Percentiles rank a stretch among this genome's conserved stretches.
Evolutionary conservation across 345 rosid genomes (phyloP).

Genomic region (Odontarrhena argentea): DNA sequence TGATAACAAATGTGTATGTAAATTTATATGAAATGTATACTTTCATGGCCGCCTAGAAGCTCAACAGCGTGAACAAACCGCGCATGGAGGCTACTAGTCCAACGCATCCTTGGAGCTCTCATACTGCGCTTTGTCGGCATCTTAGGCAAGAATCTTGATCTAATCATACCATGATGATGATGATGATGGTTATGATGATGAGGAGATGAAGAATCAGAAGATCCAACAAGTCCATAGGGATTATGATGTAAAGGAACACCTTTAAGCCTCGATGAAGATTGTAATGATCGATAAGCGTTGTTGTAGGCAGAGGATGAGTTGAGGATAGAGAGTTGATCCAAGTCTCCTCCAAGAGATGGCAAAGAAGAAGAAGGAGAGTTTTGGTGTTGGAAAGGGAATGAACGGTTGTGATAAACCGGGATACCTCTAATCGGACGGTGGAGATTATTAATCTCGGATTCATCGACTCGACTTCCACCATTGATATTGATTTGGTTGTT

Average conservation of each 20-base stretch:
- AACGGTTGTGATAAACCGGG: constrained; percentile 76
- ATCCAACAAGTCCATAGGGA: constrained; percentile 57
- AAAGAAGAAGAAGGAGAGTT: constrained; percentile 46
- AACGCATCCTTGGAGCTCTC: constrained; percentile 93
- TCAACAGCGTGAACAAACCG: constrained; percentile 88
- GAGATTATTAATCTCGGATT: constrained; percentile 41
- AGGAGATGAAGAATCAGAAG: constrained; percentile 48
- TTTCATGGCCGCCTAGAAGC: constrained; percentile 95
- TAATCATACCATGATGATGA: constrained; percentile 55
- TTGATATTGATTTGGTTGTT: constrained; percentile 26
- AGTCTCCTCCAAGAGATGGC: constrained; percentile 50
- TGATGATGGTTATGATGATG: constrained; percentile 35
- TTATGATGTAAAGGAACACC: constrained; percentile 52
- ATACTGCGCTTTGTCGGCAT: constrained; percentile 69
- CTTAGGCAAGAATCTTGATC: constrained; percentile 75
- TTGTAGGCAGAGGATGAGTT: constrained; percentile 45
- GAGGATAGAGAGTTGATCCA: constrained; percentile 58
- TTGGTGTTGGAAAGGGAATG: constrained; percentile 66
- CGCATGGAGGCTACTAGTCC: constrained; percentile 89
- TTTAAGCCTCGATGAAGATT: constrained; percentile 48
- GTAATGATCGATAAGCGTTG: constrained; percentile 45
- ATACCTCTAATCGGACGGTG: constrained; percentile 76
- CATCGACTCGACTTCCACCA: constrained; percentile 35
- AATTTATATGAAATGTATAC: constrained; percentile 39
- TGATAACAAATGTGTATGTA: constrained; percentile 5